phyloP scores from a whole-genome alignment of 208 protist species.

The Trypanosoma vivax region DNA sequence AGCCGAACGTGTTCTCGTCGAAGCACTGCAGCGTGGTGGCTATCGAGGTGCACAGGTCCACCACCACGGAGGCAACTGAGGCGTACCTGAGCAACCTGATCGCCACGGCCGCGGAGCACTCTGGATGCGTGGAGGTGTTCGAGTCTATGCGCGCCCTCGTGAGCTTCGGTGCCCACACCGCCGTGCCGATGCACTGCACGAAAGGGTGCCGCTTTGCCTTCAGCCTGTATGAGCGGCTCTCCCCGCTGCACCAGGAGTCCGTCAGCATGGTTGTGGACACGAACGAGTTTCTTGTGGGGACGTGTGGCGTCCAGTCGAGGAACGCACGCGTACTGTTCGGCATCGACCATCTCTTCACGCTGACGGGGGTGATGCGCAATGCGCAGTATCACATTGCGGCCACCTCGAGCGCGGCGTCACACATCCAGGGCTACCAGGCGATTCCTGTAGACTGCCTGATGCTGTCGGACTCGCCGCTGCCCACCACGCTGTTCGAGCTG shows the following conservation, averaged over 20 bases:
- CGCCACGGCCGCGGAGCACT: conserved; percentile 12
- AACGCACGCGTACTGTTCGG: conserved; percentile 22
- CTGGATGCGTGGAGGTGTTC: conserved; percentile 49
- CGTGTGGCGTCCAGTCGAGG: conserved; percentile 22
- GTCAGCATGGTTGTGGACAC: conserved; percentile 52
- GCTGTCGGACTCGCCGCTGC: conserved; percentile 25
- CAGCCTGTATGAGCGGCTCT: conserved; percentile 31
- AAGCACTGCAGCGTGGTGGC: conserved; percentile 45
- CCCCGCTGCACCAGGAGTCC: conserved; percentile 22
- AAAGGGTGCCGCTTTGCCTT: conserved; percentile 57
- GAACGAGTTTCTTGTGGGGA: conserved; percentile 65
- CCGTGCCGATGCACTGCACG: conserved; percentile 44
- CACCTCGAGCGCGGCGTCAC: conserved; percentile 40
- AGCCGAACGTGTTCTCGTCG: conserved; percentile 44
- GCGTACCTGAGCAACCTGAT: conserved; percentile 7
- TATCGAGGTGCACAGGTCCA: conserved; percentile 36
- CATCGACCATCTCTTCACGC: conserved; percentile 2
- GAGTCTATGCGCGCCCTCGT: conserved; percentile 44
- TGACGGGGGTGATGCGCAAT: conserved; percentile 8
- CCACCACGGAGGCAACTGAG: neutral
- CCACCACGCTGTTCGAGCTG: conserved; percentile 54
- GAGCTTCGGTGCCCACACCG: conserved; percentile 60
- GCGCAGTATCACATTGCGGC: conserved; percentile 37
- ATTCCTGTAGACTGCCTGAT: conserved; percentile 51
- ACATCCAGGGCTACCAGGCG: conserved; percentile 30